A percentile compares a stretch with the other conserved stretches of the same genome.
Evolutionary conservation across 75 land plant species (phyloP).

Genomic region (Pinus tabuliformis): DNA sequence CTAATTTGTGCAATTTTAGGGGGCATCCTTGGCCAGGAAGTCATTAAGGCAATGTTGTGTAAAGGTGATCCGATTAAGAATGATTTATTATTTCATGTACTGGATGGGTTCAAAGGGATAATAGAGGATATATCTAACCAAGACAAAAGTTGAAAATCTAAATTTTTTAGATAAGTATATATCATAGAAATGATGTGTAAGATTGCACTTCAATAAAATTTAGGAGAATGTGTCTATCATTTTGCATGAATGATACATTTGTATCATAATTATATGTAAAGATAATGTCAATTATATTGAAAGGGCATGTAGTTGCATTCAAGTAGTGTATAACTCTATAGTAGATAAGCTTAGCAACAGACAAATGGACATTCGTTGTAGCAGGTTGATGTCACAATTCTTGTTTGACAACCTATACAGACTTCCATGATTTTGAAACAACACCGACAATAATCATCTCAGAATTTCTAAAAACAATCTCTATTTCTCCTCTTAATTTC

Average conservation of each 20-base stretch:
- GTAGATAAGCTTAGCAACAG: background rate
- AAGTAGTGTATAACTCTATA: background rate
- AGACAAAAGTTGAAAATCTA: background rate
- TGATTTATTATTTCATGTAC: slow-evolving; percentile 84
- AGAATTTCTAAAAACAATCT: no score
- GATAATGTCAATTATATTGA: background rate
- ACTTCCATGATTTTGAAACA: no score
- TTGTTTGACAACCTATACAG: no score
- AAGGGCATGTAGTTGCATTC: background rate
- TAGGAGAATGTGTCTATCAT: background rate
- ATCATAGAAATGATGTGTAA: background rate
- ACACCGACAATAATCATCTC: no score
- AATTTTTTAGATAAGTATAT: background rate
- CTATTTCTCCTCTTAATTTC: no score
- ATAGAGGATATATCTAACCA: slow-evolving; percentile 67
- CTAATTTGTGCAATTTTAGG: no score
- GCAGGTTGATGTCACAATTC: no score
- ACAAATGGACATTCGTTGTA: no score
- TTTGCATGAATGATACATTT: background rate
- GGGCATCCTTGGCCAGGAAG: no score
- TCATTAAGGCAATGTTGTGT: slow-evolving; percentile 88
- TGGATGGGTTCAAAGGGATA: slow-evolving; percentile 90
- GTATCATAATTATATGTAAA: background rate
- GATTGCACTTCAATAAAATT: background rate
- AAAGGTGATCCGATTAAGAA: slow-evolving; percentile 95